Percentiles rank a stretch among this genome's conserved stretches.
Evolutionary conservation across 805 yeast genomes (phyloP).

Genomic region (Wickerhamomyces rabaulensis): DNA sequence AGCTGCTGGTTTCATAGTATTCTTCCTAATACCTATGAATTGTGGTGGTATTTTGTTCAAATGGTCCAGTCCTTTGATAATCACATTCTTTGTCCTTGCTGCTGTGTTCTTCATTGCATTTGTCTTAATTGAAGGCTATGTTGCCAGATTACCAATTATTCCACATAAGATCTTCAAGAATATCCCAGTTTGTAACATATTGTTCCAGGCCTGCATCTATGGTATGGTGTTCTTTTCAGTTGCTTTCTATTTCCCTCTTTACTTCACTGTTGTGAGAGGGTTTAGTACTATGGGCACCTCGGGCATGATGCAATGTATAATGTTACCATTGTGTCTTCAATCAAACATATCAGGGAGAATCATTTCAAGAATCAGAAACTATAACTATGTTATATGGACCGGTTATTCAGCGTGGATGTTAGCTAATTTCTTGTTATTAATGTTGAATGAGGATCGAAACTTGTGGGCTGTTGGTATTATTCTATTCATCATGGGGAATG

Average conservation of each 20-base stretch:
- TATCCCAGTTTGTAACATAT: conserved; percentile 30
- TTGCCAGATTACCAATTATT: conserved; percentile 46
- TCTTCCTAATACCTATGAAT: conserved; percentile 45
- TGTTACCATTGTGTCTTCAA: conserved; percentile 35
- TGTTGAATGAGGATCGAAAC: conserved; percentile 26
- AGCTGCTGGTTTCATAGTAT: conserved; percentile 39
- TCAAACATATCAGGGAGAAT: conserved; percentile 42
- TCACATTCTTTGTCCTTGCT: conserved; percentile 30
- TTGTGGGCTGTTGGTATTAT: conserved; percentile 29
- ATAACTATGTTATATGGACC: conserved; percentile 32
- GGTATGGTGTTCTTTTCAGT: conserved; percentile 45
- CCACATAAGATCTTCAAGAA: conserved; percentile 40
- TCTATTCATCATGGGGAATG: conserved; percentile 33
- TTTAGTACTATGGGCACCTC: conserved; percentile 5
- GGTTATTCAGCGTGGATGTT: conserved; percentile 41
- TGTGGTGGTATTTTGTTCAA: conserved; percentile 50
- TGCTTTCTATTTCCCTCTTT: conserved; percentile 43
- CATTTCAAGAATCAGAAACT: conserved; percentile 39
- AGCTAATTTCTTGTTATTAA: conserved; percentile 33
- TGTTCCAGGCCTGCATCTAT: conserved; percentile 37
- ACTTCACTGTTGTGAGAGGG: conserved; percentile 33
- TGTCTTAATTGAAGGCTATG: conserved; percentile 38
- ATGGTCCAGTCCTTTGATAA: conserved; percentile 37
- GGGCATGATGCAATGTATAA: conserved; percentile 32
- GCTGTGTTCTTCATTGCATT: conserved; percentile 33